Evolutionary conservation across 2,329 filamentous ascomycete genomes (phyloP), one percentile per base, ranked within the genome.

Genomic region (Leptographium procerum): DNA sequence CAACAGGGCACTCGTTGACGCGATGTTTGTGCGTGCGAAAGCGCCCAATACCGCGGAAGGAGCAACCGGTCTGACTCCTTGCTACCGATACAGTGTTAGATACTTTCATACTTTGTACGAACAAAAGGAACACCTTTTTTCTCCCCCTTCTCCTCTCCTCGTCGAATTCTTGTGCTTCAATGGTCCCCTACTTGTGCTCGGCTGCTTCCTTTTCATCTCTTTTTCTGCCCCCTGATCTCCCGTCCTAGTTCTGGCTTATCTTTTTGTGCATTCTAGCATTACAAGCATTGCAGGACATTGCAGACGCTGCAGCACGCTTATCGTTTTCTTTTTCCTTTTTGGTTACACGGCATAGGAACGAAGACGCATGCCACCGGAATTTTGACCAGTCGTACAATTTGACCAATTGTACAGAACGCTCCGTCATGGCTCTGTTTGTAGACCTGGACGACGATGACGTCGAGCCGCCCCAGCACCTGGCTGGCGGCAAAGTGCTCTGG

Each of bases 371-470:
- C 40, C 34, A 6, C 47, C 24, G 47, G 13, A 13, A 48, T 34
- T 14, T 16, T 26, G 47, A 43, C 40, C 3, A 8, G 5, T 19
- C 10, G 8, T 11, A 43, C 40, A 24, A 9, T n/a, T 19, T 16
- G 40, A 50, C 26, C 16, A 6, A 50, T 28, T 13, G 3, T 16
- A 19, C 26, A 19, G 26, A 29, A 50, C 47, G 16, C 2, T 16
- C 26, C 24, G 8, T 19, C 24, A 70, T 71, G 69, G 69, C 67
- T 16, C 61, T 69, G 11, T 69, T 71, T 64, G 66, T 71, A 34
- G 68, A 71, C 52, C 61, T 69, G 47, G 66, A 65, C 31, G 66
- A 67, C 52, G 67, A 69, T 9, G 68, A 69, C n/a, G 62, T 62
- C 61, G 66, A 67, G 34, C 60, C 64, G 47, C 64, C 62, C n/a